Conservation (phyloP, 2,329 filamentous ascomycete species). For the Cordyceps cateniannulata region DNA sequence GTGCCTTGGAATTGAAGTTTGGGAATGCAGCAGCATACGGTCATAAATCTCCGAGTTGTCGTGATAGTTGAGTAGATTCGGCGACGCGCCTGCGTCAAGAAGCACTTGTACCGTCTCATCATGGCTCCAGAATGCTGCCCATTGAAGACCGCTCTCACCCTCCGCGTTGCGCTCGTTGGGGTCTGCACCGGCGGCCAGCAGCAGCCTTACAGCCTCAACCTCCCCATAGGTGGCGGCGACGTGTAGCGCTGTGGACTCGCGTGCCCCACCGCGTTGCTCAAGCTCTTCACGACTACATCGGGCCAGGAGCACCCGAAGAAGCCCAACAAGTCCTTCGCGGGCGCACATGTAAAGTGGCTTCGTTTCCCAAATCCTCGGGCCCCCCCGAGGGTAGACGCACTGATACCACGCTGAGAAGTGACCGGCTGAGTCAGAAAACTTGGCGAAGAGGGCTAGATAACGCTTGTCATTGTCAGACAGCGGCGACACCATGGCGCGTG, state of each 20-base stretch:
- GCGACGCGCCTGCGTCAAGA: neutral
- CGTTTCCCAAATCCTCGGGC: neutral
- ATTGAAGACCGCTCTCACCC: conserved; percentile 8
- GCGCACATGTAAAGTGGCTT: conserved; percentile 10
- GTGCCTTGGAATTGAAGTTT: neutral
- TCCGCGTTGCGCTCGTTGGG: conserved; percentile 3
- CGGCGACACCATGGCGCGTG: neutral
- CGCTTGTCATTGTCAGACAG: neutral
- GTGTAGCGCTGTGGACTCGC: conserved; percentile 10
- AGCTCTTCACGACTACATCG: neutral
- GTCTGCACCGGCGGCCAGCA: conserved; percentile 6
- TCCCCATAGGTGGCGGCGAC: conserved; percentile 10
- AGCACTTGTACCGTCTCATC: conserved; percentile 1
- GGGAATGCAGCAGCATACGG: neutral
- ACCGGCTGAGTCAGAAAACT: neutral
- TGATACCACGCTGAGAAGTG: conserved; percentile 12
- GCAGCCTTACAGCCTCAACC: conserved; percentile 2
- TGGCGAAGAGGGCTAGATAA: neutral
- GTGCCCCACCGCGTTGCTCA: conserved; percentile 7
- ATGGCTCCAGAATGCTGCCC: conserved; percentile 9
- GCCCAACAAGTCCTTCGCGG: conserved; percentile 4
- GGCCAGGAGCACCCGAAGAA: neutral
- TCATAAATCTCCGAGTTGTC: neutral
- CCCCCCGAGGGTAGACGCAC: conserved; percentile 3
- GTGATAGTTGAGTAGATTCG: neutral